Evolutionary conservation across 768 basidiomycete genomes (phyloP).

Genomic region (Coprinellus micaceus): DNA sequence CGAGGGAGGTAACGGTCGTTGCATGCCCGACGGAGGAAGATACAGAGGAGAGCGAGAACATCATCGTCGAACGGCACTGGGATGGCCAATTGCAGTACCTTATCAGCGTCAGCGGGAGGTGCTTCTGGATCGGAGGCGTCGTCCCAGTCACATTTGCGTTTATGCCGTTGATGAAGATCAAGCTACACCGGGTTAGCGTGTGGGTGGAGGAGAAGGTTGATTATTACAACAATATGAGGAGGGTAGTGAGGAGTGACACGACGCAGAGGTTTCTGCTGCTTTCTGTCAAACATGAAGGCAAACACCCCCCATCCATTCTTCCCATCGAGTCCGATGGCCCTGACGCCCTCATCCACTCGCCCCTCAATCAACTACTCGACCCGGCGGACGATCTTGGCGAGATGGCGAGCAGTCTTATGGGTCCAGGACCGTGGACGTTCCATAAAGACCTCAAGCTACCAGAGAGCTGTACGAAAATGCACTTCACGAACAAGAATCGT

Average conservation of each 20-base stretch:
- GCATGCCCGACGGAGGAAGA: conserved; percentile 77
- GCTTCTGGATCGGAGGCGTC: conserved; percentile 78
- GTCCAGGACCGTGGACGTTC: conserved; percentile 86
- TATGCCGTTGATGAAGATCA: conserved; percentile 80
- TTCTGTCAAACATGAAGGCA: conserved; percentile 48
- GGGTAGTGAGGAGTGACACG: conserved; percentile 67
- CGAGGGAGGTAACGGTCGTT: conserved; percentile 72
- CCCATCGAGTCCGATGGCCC: conserved; percentile 73
- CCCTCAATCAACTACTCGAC: conserved; percentile 50
- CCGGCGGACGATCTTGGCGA: conserved; percentile 53
- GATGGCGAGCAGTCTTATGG: conserved; percentile 58
- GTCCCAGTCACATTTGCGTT: conserved; percentile 79
- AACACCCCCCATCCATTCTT: conserved; percentile 58
- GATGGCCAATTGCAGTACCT: conserved; percentile 83
- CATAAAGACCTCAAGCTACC: conserved; percentile 69
- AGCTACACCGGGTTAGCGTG: conserved; percentile 69
- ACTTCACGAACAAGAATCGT: conserved; percentile 78
- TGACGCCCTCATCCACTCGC: conserved; percentile 61
- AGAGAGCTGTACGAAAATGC: conserved; percentile 52
- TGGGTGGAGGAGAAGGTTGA: conserved; percentile 83
- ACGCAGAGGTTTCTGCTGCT: conserved; percentile 59
- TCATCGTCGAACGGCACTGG: conserved; percentile 88
- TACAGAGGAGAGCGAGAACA: conserved; percentile 75
- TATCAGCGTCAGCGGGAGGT: conserved; percentile 65
- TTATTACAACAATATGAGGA: conserved; percentile 68